Conservation (phyloP, 2,329 filamentous ascomycete genomes). For the Colletotrichum tofieldiae region DNA sequence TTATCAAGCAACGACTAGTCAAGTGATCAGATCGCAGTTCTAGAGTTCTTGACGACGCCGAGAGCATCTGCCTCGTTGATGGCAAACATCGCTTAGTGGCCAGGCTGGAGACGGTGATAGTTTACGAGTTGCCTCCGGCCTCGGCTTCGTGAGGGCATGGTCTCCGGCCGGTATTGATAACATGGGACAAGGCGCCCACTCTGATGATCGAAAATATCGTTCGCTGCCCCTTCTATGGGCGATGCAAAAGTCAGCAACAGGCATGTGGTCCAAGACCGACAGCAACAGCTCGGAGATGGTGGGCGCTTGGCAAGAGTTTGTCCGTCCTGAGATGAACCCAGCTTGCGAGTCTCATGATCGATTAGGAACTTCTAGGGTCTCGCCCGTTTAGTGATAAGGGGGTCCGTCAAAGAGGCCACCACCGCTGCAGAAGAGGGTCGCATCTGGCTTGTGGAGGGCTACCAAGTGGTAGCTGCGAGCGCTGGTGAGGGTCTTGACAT, state of each 20-base stretch:
- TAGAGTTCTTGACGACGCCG: constrained; percentile 59
- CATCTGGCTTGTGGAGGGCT: too few relatives aligned
- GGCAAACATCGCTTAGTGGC: constrained; percentile 68
- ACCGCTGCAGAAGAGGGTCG: too few relatives aligned
- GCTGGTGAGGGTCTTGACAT: constrained; percentile 51
- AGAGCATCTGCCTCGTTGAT: constrained; percentile 61
- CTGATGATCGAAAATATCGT: too few relatives aligned
- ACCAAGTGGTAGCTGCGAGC: constrained; percentile 65
- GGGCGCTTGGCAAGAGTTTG: constrained; percentile 53
- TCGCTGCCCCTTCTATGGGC: too few relatives aligned
- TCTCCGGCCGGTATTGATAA: constrained; percentile 71
- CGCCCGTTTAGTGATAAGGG: constrained; percentile 51
- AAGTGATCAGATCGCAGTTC: constrained; percentile 32
- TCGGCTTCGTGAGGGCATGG: constrained; percentile 60
- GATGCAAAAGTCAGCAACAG: too few relatives aligned
- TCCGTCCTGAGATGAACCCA: constrained; percentile 52
- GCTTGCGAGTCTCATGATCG: too few relatives aligned
- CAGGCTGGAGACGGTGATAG: constrained; percentile 63
- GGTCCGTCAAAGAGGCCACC: too few relatives aligned
- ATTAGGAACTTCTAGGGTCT: not conserved
- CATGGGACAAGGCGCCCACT: constrained; percentile 61
- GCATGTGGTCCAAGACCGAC: constrained; percentile 62
- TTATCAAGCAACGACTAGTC: not conserved
- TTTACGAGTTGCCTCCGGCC: constrained; percentile 44
- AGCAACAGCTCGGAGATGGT: constrained; percentile 54